phyloP scores from a whole-genome alignment of 306 rosid species.

The Rubus parviflorus region DNA sequence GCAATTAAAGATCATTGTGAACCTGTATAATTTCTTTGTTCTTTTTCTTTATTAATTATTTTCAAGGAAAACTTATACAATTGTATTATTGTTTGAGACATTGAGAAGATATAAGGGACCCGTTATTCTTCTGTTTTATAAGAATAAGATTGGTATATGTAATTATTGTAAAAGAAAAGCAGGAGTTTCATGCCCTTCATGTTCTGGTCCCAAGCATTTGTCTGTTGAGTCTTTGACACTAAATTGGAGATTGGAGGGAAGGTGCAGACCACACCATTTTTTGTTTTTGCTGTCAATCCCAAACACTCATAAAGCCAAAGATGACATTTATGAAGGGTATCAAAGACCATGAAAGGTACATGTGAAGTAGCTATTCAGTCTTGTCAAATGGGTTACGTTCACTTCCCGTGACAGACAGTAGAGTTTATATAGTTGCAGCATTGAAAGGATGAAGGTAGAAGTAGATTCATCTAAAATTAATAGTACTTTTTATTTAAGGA shows the following conservation, averaged over 20 bases:
- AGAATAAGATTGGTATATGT: neutral
- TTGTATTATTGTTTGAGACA: neutral
- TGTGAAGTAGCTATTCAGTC: neutral
- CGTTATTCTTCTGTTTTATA: neutral
- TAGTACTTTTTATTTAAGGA: too few species aligned
- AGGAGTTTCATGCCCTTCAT: neutral
- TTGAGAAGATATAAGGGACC: neutral
- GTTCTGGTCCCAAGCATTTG: neutral
- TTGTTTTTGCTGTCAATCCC: neutral
- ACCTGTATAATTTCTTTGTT: neutral
- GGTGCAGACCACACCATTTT: neutral
- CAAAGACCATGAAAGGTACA: constrained; percentile 6
- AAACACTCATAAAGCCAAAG: neutral
- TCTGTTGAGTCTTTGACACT: neutral
- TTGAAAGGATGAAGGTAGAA: neutral
- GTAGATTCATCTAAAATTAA: neutral
- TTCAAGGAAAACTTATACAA: neutral
- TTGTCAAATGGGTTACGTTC: constrained; percentile 1
- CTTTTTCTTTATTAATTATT: too few species aligned
- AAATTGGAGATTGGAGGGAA: neutral
- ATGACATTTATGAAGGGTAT: constrained; percentile 1
- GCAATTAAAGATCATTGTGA: neutral
- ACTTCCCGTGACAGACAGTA: neutral
- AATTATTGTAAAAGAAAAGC: neutral
- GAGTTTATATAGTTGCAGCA: neutral